These are phyloP conservation scores for Adansonia madagascariensis DNA, from an alignment of 441 rosid species.

Conservation along the genomic window DNA sequence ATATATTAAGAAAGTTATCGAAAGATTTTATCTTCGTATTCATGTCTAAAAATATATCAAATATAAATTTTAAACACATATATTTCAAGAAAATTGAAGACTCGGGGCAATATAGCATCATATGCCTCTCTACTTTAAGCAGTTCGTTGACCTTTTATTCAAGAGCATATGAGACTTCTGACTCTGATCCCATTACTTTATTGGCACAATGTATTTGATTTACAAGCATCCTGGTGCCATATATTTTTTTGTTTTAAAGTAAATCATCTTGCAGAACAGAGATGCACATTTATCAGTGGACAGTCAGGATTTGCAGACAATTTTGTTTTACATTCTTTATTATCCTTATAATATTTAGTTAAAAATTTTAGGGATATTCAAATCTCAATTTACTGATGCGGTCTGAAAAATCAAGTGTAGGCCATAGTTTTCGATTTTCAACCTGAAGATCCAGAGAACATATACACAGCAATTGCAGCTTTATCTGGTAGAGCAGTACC, in stretches of 20 bases:
- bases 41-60: too few species aligned
- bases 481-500: slow-evolving; percentile 59
- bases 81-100: too few species aligned
- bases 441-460: slow-evolving; percentile 71
- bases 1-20: too few species aligned
- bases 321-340: not conserved
- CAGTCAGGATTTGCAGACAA: not conserved
- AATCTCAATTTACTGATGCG: not conserved
- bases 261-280: not conserved
- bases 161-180: not conserved
- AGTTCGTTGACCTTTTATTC: not conserved
- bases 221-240: too few species aligned
- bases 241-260: too few species aligned
- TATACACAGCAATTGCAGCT: slow-evolving; percentile 57
- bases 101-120: too few species aligned
- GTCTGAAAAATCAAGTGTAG: slow-evolving; percentile 32
- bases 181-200: not conserved
- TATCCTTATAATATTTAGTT: not conserved
- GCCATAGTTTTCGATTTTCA: slow-evolving; percentile 70
- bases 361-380: not conserved
- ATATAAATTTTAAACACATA: too few species aligned
- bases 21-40: too few species aligned
- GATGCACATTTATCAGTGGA: not conserved
- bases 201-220: not conserved
- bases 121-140: not conserved